Evolutionary conservation across 2,329 filamentous ascomycete species (phyloP), one percentile per base, ranked within the genome.

Genomic region (Alternaria sp.): DNA sequence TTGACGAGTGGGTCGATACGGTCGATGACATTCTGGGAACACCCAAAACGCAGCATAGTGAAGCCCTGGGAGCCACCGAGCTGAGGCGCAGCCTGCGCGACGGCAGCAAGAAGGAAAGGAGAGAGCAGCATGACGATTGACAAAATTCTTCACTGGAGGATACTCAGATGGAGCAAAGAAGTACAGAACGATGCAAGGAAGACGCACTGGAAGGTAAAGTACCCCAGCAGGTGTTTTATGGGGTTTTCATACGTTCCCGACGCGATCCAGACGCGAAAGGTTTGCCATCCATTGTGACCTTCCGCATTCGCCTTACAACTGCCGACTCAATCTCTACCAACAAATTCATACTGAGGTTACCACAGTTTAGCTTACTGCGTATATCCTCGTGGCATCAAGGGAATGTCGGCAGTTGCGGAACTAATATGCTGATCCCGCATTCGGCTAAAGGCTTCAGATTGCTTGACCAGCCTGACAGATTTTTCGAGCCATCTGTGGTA

Each of bases 1-100:
- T 77, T 77, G 46, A 79, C 76, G 11, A 74, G 60, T 24, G 72
- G 72, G 45, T 74, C 72, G 23, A 74, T 65, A 8, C 72, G 66
- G 45, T 74, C 72, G 50, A 74, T 72, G 41, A 72, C 70, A 9
- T 68, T 66, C 48, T 74, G 71, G 8, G 72, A 62, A 41, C 72
- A 74, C 40, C 72, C 72, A 59, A 74, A 74, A 54, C 72, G 66
- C 66, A 74, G 42, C 72, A 74, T 74, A n/a, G 72, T 74, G 28
- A 56, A 64, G 9, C 51, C 40, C 13, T 55, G 51, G 17, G 41
- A 44, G 11, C 58, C 58, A 9, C 51, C 54, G 24, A 65, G 66
- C 31, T 73, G 71, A 26, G 68, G 69, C 40, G 55, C 34, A n/a
- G 70, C 71, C 28, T 63, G 54, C 49, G 64, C 58, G 13, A 71